These are phyloP conservation scores for Lactifluus subvellereus DNA, from an alignment of 768 basidiomycete genomes.

Conservation along the genomic window DNA sequence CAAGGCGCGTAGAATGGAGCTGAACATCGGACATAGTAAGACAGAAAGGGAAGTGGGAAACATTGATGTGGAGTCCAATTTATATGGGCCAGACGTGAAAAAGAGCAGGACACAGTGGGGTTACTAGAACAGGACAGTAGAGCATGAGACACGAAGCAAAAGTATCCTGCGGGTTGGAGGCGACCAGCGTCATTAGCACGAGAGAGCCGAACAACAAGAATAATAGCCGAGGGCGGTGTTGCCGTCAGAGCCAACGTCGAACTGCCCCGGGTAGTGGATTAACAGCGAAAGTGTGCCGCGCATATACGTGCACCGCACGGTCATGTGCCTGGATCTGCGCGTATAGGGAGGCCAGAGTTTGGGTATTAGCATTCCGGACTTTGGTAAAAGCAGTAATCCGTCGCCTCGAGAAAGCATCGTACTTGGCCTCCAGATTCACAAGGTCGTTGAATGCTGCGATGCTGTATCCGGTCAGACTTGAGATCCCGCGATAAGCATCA, in stretches of 20 bases:
- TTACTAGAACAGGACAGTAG: background rate
- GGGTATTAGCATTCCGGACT: slow-evolving; percentile 4
- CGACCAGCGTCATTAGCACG: slow-evolving; percentile 3
- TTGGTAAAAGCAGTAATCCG: slow-evolving; percentile 6
- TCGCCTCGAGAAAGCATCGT: slow-evolving; percentile 15
- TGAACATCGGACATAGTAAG: background rate
- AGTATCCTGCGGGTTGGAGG: background rate
- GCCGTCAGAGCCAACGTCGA: slow-evolving; percentile 17
- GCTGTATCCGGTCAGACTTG: slow-evolving; percentile 9
- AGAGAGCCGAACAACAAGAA: background rate
- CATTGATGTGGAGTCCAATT: background rate
- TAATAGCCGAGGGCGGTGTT: background rate
- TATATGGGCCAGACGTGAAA: background rate
- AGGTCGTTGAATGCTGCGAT: slow-evolving; percentile 15
- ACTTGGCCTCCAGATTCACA: slow-evolving; percentile 15
- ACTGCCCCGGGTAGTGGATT: slow-evolving; percentile 7
- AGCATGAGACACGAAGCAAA: background rate
- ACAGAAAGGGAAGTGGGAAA: background rate
- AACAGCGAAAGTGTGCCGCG: slow-evolving; percentile 7
- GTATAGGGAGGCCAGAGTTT: background rate
- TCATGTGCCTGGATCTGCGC: slow-evolving; percentile 13
- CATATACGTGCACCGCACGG: slow-evolving; percentile 7
- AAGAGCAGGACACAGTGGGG: background rate
- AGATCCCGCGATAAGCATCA: background rate
- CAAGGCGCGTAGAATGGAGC: background rate